Percentiles rank a stretch among this genome's conserved stretches.
Evolutionary conservation across 169 alveolate species (phyloP).

Genomic region (Cryptosporidium baileyi): DNA sequence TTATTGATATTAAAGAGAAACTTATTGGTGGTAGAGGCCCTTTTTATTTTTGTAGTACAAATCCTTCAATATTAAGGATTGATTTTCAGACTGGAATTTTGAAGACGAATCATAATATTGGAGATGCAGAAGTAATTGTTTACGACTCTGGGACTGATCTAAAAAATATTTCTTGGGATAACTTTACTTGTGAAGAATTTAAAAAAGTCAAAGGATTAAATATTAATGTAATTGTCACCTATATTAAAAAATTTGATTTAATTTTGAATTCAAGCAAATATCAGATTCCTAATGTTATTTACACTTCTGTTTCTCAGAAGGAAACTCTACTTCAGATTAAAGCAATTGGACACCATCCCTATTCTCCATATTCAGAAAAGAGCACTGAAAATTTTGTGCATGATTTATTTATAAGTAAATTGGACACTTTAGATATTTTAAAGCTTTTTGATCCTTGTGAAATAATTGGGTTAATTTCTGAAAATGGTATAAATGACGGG

Average conservation of each 20-base stretch:
- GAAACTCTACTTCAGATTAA: not conserved
- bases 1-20: not conserved
- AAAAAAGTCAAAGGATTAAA: not conserved
- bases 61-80: not conserved
- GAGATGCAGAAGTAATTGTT: not conserved
- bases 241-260: not conserved
- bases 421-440: constrained; percentile 18
- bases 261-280: not conserved
- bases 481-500: not conserved
- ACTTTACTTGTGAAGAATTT: not conserved
- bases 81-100: not conserved
- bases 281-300: not conserved
- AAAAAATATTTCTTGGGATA: not conserved
- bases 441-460: constrained; percentile 15
- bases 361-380: too few species aligned
- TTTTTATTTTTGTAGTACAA: constrained; percentile 21
- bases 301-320: not conserved
- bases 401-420: not conserved
- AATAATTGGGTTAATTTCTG: not conserved
- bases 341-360: not conserved
- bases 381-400: not conserved
- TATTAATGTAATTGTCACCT: constrained; percentile 8
- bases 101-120: not conserved
- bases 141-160: constrained; percentile 21
- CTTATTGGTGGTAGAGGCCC: constrained; percentile 49